phyloP scores from a whole-genome alignment of 495 filamentous ascomycete genomes.

The Beverwykella pulmonaria region DNA sequence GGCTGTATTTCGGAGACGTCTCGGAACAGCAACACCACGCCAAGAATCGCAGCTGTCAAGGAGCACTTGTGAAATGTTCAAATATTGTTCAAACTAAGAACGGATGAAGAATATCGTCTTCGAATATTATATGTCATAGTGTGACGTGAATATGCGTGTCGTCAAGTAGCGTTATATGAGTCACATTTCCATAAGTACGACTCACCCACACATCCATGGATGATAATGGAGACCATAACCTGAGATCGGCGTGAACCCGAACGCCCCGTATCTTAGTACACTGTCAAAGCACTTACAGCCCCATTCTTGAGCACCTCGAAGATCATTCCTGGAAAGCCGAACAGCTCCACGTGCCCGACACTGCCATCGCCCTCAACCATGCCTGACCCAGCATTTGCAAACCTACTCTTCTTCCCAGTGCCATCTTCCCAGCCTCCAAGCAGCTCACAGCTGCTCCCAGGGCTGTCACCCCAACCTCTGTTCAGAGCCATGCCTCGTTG shows the following conservation, averaged over 20 bases:
- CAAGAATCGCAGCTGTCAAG: neutral
- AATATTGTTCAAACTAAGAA: no score
- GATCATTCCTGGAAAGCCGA: slow-evolving; percentile 88
- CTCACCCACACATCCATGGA: neutral
- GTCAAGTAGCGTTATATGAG: no score
- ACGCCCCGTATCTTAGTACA: slow-evolving; percentile 60
- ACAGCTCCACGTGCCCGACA: slow-evolving; percentile 80
- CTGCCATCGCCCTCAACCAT: slow-evolving; percentile 49
- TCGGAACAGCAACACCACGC: neutral
- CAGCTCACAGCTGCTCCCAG: slow-evolving; percentile 86
- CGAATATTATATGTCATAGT: no score
- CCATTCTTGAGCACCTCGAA: slow-evolving; percentile 97
- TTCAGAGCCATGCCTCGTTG: slow-evolving; percentile 86
- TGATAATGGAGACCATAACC: neutral
- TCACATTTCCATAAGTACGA: neutral
- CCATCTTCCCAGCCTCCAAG: slow-evolving; percentile 91
- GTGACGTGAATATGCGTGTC: no score
- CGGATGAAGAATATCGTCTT: no score
- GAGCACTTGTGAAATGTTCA: neutral
- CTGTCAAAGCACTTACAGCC: slow-evolving; percentile 83
- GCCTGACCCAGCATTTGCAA: slow-evolving; percentile 27
- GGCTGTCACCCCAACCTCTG: slow-evolving; percentile 87
- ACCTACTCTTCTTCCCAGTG: slow-evolving; percentile 77
- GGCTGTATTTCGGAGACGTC: neutral
- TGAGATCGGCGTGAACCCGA: no score